phyloP scores from a whole-genome alignment of 495 filamentous ascomycete genomes.

The Chaetomium cochliodes region DNA sequence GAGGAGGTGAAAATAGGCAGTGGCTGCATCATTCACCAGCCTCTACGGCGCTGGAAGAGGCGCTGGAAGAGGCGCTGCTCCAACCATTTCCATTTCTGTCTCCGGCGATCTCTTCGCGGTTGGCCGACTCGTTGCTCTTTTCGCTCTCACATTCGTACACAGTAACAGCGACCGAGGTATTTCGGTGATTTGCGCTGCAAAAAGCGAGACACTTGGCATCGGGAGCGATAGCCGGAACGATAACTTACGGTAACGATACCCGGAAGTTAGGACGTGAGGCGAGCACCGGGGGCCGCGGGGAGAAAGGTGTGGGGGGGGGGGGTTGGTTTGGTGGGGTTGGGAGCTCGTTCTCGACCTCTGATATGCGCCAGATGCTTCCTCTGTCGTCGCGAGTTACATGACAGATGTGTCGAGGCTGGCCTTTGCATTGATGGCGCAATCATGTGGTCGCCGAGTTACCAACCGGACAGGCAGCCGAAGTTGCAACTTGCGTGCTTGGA shows the following conservation, averaged over 20 bases:
- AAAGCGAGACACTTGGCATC: background rate
- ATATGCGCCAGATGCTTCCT: background rate
- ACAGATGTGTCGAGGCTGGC: background rate
- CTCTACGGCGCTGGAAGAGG: too few relatives aligned
- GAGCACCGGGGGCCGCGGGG: background rate
- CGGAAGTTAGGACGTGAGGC: background rate
- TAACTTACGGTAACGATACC: background rate
- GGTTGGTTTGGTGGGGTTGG: too few relatives aligned
- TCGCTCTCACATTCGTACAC: background rate
- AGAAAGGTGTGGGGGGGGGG: too few relatives aligned
- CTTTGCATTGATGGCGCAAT: background rate
- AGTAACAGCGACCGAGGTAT: background rate
- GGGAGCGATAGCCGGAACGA: conserved; percentile 3
- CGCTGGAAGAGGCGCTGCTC: too few relatives aligned
- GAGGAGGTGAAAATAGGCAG: too few relatives aligned
- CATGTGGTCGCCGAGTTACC: background rate
- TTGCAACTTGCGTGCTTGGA: background rate
- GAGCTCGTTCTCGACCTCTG: too few relatives aligned
- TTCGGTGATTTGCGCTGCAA: conserved; percentile 7
- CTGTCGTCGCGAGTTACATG: background rate
- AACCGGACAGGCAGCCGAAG: background rate
- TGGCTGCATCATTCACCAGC: background rate
- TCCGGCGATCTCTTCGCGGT: background rate
- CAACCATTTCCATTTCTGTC: background rate
- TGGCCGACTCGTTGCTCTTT: background rate